Conservation (phyloP, 768 basidiomycete genomes). For the Amanita molliuscula region DNA sequence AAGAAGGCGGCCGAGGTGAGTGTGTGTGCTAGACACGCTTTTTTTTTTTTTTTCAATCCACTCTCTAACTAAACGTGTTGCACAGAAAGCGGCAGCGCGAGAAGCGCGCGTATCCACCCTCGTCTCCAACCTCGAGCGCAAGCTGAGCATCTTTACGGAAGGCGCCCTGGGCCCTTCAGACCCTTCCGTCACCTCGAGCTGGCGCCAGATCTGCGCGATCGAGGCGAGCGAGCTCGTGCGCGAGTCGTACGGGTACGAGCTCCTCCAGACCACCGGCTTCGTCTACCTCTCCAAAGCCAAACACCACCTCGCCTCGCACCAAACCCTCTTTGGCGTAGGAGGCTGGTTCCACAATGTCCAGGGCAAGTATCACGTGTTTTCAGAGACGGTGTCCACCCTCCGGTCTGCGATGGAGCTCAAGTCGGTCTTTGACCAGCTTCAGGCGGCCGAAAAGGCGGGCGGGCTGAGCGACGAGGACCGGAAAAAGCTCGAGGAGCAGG, state of each 20-base stretch:
- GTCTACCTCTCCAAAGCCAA: conserved; percentile 78
- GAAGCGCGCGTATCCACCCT: conserved; percentile 68
- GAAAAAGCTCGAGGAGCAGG: conserved; percentile 79
- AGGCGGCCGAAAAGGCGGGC: conserved; percentile 81
- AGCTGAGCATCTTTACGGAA: conserved; percentile 83
- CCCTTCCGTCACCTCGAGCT: conserved; percentile 58
- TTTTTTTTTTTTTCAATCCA: too few species aligned
- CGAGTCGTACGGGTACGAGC: conserved; percentile 82
- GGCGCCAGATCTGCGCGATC: conserved; percentile 66
- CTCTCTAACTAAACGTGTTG: too few species aligned
- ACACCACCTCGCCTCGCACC: conserved; percentile 67
- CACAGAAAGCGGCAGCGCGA: conserved; percentile 71
- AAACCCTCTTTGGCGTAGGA: conserved; percentile 73
- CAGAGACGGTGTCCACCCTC: conserved; percentile 87
- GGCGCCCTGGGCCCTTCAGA: conserved; percentile 65
- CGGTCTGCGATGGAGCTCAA: conserved; percentile 86
- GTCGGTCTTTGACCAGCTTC: conserved; percentile 83
- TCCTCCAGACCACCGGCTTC: conserved; percentile 79
- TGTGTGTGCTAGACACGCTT: too few species aligned
- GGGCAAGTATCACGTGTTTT: conserved; percentile 88
- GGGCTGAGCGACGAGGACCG: conserved; percentile 60
- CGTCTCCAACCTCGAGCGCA: conserved; percentile 68
- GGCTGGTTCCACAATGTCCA: conserved; percentile 92
- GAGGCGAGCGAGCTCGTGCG: conserved; percentile 84
- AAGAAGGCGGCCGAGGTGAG: conserved; percentile 61